Percentiles rank a stretch among this genome's conserved stretches.
Conservation (phyloP, 2,329 filamentous ascomycete genomes). For the Botryotinia globosa region DNA sequence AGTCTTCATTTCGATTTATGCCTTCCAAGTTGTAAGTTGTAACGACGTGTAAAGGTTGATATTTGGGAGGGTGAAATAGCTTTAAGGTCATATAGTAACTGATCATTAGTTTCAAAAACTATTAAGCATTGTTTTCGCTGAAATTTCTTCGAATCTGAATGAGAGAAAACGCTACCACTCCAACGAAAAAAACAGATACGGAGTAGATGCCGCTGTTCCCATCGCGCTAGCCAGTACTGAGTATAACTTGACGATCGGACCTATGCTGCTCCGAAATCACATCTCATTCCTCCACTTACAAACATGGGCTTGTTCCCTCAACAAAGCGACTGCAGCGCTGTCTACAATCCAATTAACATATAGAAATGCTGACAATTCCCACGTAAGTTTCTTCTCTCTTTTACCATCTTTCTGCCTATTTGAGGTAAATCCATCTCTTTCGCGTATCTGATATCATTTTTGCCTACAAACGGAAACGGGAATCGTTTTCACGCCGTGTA, state of each 20-base stretch:
- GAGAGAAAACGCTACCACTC: neutral
- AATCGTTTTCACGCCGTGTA: neutral
- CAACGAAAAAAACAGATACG: neutral
- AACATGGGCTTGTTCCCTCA: neutral
- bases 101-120: neutral
- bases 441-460: neutral
- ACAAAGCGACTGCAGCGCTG: neutral
- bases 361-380: slow-evolving; percentile 1
- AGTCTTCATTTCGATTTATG: neutral
- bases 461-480: neutral
- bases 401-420: neutral
- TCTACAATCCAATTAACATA: neutral
- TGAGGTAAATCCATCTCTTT: neutral
- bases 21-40: too few species aligned
- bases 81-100: neutral
- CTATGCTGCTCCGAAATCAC: neutral
- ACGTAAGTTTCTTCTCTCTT: neutral
- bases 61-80: neutral
- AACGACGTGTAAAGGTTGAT: neutral
- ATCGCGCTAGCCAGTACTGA: neutral
- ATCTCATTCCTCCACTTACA: slow-evolving; percentile 3
- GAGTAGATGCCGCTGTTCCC: neutral
- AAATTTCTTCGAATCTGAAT: neutral
- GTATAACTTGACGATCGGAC: neutral
- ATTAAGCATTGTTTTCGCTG: too few species aligned